Evolutionary conservation across 202 grass and related monocot genomes (phyloP), one percentile per base, ranked within the genome.

Genomic region (Setaria viridis): DNA sequence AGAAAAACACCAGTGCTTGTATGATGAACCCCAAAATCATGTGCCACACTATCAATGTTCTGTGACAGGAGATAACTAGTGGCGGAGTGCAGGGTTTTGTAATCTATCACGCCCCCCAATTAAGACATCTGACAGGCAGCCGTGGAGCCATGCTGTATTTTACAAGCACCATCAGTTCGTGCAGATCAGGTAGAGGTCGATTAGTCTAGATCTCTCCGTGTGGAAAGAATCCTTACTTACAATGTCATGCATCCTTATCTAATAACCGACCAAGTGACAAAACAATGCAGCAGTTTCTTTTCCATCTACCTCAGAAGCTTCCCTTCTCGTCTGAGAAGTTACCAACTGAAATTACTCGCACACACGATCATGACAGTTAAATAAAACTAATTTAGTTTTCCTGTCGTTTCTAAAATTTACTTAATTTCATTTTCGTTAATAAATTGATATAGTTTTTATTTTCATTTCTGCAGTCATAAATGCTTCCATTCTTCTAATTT

Each of bases 31-130:
- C 70, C 1, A 8, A 29, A 21, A 62, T 80, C 32, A 66, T 75
- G 59, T 73, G 74, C 43, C 9, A 45, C 29, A 12, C 46, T 76
- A 90, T 87, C 89, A 84, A 87, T 90, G 74, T 87, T 62, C 12
- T 75, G 42, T 67, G 62, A 75, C 42, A 84, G 74, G 69, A 83
- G 74, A 86, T 62, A 46, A 20, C 47, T 82, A 67, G 84, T 19
- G 42, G 50, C 79, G 83, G 66, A 83, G 46, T 57, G 72, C 56
- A 86, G 78, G 64, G 56, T 79, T 58, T 32, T 76, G 62, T 74
- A 37, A 82, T 82, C 48, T 70, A 76, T 42, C 59, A 21, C 69
- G 8, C 45, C 43, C 77, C 41, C 15, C 35, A 83, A 55, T 78
- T 72, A 87, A 90, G 64, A 29, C 65, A 81, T 48, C 84, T 86